These are phyloP conservation scores for Eucalyptus viminalis DNA, from an alignment of 345 rosid genomes.

Conservation along the genomic window DNA sequence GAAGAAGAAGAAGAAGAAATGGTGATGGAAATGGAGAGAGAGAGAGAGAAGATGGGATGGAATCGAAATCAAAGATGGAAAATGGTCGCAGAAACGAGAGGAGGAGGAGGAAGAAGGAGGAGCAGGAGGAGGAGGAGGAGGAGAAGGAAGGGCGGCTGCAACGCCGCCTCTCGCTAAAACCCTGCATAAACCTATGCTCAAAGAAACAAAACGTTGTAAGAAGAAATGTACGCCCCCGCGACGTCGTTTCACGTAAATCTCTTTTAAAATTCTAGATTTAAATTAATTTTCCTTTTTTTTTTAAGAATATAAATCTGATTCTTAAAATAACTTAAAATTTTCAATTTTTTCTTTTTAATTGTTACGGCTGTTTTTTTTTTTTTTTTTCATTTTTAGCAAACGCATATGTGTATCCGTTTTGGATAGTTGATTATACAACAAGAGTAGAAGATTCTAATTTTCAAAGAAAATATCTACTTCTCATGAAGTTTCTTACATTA, in stretches of 20 bases:
- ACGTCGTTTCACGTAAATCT: not conserved
- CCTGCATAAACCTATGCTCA: conserved; percentile 2
- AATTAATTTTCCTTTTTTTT: not conserved
- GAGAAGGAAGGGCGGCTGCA: not conserved
- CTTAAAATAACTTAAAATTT: not conserved
- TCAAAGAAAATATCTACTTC: not conserved
- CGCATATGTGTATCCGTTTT: not conserved
- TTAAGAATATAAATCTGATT: not conserved
- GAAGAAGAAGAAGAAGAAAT: not conserved
- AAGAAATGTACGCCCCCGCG: not conserved
- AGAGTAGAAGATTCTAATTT: not conserved
- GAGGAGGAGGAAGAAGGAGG: not conserved
- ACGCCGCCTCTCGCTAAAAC: not conserved
- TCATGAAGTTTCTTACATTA: not conserved
- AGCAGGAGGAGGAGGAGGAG: not conserved
- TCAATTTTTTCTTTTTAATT: not conserved
- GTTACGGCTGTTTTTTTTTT: not conserved
- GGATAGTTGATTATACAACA: not conserved
- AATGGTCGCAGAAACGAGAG: not conserved
- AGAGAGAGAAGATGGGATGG: not conserved
- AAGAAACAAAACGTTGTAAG: not conserved
- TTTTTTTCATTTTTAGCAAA: not conserved
- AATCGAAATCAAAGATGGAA: not conserved
- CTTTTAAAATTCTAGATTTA: not conserved
- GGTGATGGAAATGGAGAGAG: not conserved